Evolutionary conservation across 371 early-diverging fungal species (phyloP), one percentile per base, ranked within the genome.

Genomic region (Apophysomyces trapeziformis): DNA sequence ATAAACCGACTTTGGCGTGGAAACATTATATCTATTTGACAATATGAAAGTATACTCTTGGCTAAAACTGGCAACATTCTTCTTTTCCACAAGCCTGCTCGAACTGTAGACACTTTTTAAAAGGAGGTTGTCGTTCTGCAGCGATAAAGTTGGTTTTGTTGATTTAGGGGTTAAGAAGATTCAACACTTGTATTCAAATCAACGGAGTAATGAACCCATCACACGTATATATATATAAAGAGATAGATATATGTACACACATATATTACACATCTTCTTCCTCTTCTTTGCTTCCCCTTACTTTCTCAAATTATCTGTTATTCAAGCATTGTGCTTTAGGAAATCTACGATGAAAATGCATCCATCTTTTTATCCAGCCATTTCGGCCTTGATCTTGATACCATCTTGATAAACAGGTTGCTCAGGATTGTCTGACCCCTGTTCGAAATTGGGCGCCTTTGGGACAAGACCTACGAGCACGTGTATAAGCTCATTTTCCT

Each of bases 381-480:
- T 64, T 35, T 70, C 67, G 35, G 67, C 67, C 50, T 66, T 67
- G 61, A 69, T 69, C 59, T 69, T 69, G 63, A 69, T 65, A 47
- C 70, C 70, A 54, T 65, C 66, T 11, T 69, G 38, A 47, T 71
- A 71, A 18, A 54, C 45, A 32, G 68, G 68, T 41, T 67, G 67
- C 9, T 71, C 61, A 45, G 72, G 58, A 14, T 68, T 79, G 36
- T 84, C 77, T 36, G 81, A 74, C 5, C 87, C 85, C 73, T 87
- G 87, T 60, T 74, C 77, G 73, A 90, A 87, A 73, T 88, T 90
- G 38, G 89, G 83, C 50, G 85, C 79, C 75, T 90, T 90, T 67
- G 89, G 86, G n/a, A 89, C 84, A 64, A 90, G 78, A 58, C 88
- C 89, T 84, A 71, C 18, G 57, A 56, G 50, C 26, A 65, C 21